phyloP scores from a whole-genome alignment of 805 yeast genomes.

The Candida xiaguanensis region DNA sequence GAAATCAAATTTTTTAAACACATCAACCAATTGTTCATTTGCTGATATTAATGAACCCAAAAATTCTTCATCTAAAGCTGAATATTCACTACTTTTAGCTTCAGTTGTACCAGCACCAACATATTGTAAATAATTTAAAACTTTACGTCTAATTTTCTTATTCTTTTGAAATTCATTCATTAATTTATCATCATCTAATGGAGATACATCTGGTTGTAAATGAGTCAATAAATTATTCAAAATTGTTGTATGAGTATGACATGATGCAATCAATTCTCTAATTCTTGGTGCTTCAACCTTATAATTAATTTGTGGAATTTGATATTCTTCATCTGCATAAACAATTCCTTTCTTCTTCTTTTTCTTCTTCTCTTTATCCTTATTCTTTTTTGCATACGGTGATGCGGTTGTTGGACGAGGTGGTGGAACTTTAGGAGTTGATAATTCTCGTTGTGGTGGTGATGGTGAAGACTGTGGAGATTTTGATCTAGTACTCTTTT shows the following conservation, averaged over 20 bases:
- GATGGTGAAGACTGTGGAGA: neutral
- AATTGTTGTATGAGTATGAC: constrained; percentile 70
- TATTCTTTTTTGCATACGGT: constrained; percentile 16
- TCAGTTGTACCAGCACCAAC: constrained; percentile 52
- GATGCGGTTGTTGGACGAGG: constrained; percentile 23
- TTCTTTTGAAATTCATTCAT: constrained; percentile 71
- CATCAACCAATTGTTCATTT: constrained; percentile 81
- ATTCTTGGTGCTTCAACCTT: constrained; percentile 72
- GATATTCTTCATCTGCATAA: constrained; percentile 48
- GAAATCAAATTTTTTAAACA: constrained; percentile 66
- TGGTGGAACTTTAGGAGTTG: constrained; percentile 12
- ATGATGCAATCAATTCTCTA: constrained; percentile 62
- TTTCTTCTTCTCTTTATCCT: constrained; percentile 15
- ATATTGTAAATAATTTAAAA: constrained; percentile 77
- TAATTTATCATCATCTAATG: constrained; percentile 62
- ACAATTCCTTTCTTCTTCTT: constrained; percentile 13
- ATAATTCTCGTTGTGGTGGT: neutral
- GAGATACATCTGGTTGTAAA: constrained; percentile 46
- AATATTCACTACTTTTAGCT: constrained; percentile 23
- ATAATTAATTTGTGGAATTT: constrained; percentile 67
- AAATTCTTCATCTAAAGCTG: constrained; percentile 63
- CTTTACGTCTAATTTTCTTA: constrained; percentile 68
- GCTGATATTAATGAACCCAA: constrained; percentile 86
- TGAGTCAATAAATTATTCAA: constrained; percentile 51
- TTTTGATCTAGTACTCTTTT: constrained; percentile 10